Evolutionary conservation across 306 rosid species (phyloP).

Genomic region (Quercus wislizeni): DNA sequence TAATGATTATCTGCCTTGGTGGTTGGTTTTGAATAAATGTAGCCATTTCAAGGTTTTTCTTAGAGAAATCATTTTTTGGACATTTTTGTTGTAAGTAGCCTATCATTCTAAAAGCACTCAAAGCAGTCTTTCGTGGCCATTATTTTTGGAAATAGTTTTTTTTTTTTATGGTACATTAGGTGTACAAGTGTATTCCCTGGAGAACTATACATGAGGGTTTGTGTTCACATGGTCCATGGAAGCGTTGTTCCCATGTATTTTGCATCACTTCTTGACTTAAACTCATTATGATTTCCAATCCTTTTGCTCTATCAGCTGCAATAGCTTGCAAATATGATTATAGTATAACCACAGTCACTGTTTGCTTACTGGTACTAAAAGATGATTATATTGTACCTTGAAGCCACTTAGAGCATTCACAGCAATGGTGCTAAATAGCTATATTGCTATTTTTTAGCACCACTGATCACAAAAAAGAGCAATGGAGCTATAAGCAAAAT

Average conservation of each 20-base stretch:
- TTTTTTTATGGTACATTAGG: background rate
- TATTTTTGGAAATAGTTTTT: background rate
- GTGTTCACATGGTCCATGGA: background rate
- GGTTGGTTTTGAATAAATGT: background rate
- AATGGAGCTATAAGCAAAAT: too few species aligned
- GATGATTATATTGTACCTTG: background rate
- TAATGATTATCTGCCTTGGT: constrained; percentile 14
- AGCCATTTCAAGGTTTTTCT: background rate
- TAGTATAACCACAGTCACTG: too few species aligned
- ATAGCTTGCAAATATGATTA: background rate
- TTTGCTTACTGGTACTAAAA: too few species aligned
- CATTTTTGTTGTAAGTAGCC: background rate
- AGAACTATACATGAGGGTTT: background rate
- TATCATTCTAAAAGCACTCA: background rate
- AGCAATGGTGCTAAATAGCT: too few species aligned
- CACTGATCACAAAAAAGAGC: too few species aligned
- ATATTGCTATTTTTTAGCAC: too few species aligned
- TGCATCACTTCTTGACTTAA: background rate
- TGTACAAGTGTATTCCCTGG: background rate
- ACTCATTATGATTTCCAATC: background rate
- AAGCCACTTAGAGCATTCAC: background rate
- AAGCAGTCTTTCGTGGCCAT: background rate
- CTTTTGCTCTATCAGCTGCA: background rate
- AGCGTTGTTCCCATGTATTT: background rate
- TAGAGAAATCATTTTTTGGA: background rate